These are phyloP conservation scores for Zasmidium cellare DNA, from an alignment of 2,329 filamentous ascomycete genomes.

Conservation along the genomic window DNA sequence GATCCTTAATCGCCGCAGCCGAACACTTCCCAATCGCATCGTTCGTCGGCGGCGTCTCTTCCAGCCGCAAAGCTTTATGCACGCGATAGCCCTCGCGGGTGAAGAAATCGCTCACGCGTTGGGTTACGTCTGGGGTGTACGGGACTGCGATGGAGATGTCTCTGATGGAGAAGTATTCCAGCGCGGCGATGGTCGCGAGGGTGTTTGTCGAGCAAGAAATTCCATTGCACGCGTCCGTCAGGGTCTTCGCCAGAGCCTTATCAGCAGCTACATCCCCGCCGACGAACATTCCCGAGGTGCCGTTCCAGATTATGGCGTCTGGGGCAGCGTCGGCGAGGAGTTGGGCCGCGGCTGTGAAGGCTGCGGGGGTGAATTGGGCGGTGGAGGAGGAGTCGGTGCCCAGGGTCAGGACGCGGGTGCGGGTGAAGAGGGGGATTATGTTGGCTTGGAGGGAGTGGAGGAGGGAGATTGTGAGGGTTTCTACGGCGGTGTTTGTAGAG, in stretches of 20 bases:
- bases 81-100: constrained; percentile 13
- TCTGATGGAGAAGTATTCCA: constrained; percentile 12
- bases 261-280: constrained; percentile 23
- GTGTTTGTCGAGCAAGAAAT: constrained; percentile 24
- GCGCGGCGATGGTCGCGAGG: constrained; percentile 22
- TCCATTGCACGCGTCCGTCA: constrained; percentile 16
- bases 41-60: constrained; percentile 17
- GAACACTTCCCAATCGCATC: constrained; percentile 19
- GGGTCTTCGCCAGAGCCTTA: constrained; percentile 13
- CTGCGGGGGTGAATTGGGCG: constrained; percentile 34
- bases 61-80: constrained; percentile 11
- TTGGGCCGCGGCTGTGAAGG: constrained; percentile 28
- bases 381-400: constrained; percentile 35
- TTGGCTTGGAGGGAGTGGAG: constrained; percentile 39
- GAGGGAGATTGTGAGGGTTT: constrained; percentile 44
- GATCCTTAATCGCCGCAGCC: constrained; percentile 25
- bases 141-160: constrained; percentile 24
- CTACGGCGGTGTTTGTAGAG: constrained; percentile 47
- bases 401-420: constrained; percentile 44
- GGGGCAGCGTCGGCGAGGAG: constrained; percentile 34
- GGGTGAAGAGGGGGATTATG: constrained; percentile 36
- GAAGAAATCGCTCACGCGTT: constrained; percentile 20
- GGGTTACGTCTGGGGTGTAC: constrained; percentile 18
- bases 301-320: constrained; percentile 34
- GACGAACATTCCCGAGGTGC: constrained; percentile 34